Evolutionary conservation across 805 yeast species (phyloP).

Genomic region (Metschnikowia kunwiensis): DNA sequence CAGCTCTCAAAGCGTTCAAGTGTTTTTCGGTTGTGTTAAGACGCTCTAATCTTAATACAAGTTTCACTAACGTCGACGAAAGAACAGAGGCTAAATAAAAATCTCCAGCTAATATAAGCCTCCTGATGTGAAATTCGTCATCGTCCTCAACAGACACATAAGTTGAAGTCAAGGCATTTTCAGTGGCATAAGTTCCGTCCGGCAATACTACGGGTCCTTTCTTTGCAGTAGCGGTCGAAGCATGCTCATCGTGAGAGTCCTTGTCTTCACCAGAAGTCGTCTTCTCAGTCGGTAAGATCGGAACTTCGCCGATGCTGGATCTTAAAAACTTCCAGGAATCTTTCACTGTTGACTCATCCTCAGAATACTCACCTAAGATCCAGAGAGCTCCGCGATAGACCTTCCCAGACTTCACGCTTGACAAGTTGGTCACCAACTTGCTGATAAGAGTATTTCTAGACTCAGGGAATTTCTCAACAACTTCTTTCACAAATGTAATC

Average conservation of each 20-base stretch:
- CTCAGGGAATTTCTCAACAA: conserved; percentile 85
- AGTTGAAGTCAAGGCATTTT: conserved; percentile 66
- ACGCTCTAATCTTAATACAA: conserved; percentile 71
- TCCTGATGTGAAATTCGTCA: conserved; percentile 72
- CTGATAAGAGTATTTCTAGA: conserved; percentile 62
- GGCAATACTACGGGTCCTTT: conserved; percentile 83
- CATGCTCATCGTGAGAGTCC: conserved; percentile 25
- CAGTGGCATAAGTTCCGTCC: conserved; percentile 99
- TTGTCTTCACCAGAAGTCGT: conserved; percentile 54
- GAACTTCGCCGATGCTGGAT: conserved; percentile 82
- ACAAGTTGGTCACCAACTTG: conserved; percentile 61
- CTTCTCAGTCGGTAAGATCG: conserved; percentile 49
- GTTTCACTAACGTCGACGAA: conserved; percentile 83
- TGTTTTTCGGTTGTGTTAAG: conserved; percentile 51
- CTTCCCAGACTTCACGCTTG: conserved; percentile 75
- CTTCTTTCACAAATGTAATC: conserved; percentile 88
- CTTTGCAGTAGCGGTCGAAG: conserved; percentile 19
- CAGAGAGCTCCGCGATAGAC: conserved; percentile 92
- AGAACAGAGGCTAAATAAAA: conserved; percentile 87
- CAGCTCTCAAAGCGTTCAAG: conserved; percentile 86
- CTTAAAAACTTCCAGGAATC: conserved; percentile 86
- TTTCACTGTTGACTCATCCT: conserved; percentile 68
- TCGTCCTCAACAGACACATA: conserved; percentile 31
- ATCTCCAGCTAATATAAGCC: conserved; percentile 80
- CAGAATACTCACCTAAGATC: conserved; percentile 91